Base-by-base conservation (phyloP, 1,284 basidiomycete genomes). In the Kwoniella shivajii region DNA sequence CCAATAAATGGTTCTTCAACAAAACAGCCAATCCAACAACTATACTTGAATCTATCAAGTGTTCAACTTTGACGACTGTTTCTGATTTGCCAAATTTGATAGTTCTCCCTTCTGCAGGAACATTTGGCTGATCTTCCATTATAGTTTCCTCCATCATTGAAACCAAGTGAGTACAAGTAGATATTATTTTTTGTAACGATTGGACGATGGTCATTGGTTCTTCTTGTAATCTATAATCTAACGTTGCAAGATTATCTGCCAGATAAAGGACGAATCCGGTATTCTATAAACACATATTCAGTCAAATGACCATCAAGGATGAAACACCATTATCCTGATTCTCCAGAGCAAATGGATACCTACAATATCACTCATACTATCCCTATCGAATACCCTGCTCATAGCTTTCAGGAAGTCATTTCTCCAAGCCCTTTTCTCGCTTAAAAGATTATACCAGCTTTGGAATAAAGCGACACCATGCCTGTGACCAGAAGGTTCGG, bases 211-310 rank as follows among this genome's bases (percentile, higher is more conserved):
- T 85, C 56, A 98, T 81, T 3, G 89, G 86, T 79, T 99, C 96
- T 73, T 99, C 96, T 69, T 89, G 86, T 0, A 89, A 89, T 79
- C 93, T 96, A 81, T 94, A 98, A 46, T 97, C 92, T 56, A 99
- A 84, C 1, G 86, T 82, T 0, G 92, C 84, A 56, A 99, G 87
- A 70, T 96, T 97, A 75, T 99, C 96, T 0, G 91, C 89, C 82
- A 98, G 88, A 77, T 91, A 99, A 44, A 92, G 86, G 0, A 84
- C 84, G 66, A 98, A 90, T 29, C 87, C 84, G 29, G 92, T 82
- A 65, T 92, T 87, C 57, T 62, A 27, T 44, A 24, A 20, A 14
- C 29, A 13, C 49, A n/a, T n/a, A n/a, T 13, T 20, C 39, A 29
- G 13, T 38, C 24, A 42, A 20, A 2, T n/a, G n/a, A n/a, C n/a